Evolutionary conservation across 768 basidiomycete species (phyloP).

Genomic region (Mycena galopus): DNA sequence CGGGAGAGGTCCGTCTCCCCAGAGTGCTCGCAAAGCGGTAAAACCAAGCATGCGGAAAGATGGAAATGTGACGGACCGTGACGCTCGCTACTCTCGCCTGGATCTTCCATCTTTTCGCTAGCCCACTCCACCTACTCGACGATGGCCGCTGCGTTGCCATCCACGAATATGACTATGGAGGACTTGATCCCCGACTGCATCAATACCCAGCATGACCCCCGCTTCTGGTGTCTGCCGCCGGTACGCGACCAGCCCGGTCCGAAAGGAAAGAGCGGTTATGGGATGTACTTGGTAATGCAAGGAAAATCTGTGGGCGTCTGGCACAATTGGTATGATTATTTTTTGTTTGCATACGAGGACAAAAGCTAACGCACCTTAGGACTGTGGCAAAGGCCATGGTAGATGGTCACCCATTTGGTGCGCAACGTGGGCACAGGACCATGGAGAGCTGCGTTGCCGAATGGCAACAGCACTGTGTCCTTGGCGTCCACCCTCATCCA

Average conservation of each 20-base stretch:
- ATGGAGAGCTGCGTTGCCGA: background rate
- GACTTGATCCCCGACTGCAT: background rate
- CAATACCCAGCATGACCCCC: background rate
- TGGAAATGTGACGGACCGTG: no score
- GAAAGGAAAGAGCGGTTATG: background rate
- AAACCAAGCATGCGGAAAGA: no score
- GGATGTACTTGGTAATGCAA: background rate
- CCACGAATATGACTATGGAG: background rate
- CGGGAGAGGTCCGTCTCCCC: no score
- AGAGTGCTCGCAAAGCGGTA: no score
- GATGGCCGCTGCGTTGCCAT: background rate
- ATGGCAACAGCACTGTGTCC: conserved; percentile 10
- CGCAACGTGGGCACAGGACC: background rate
- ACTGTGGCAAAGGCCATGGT: background rate
- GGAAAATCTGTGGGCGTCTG: background rate
- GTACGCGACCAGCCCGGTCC: background rate
- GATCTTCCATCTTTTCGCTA: background rate
- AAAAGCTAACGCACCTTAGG: background rate
- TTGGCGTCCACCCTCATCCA: conserved; percentile 5
- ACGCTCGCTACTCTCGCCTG: no score
- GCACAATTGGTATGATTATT: background rate
- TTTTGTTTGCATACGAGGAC: no score
- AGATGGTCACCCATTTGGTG: background rate
- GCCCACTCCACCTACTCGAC: background rate
- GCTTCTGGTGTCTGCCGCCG: background rate